These are phyloP conservation scores for Astrothelium subdiscretum DNA, from an alignment of 495 filamentous ascomycete species.

Conservation along the genomic window DNA sequence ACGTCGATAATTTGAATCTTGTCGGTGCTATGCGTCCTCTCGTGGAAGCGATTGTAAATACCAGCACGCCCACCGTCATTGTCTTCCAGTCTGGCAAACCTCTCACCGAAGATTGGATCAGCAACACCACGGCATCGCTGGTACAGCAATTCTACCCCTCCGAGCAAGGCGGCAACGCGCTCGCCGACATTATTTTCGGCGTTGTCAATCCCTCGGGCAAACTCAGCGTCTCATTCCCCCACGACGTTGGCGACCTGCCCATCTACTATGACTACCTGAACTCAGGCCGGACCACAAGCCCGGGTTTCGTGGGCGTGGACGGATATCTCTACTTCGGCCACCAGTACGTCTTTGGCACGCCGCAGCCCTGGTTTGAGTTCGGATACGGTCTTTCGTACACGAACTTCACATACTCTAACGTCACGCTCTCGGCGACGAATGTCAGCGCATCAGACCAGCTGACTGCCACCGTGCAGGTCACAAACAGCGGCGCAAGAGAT, in stretches of 20 bases:
- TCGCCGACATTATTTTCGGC: slow-evolving; percentile 24
- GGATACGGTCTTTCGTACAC: slow-evolving; percentile 64
- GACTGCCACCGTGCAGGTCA: slow-evolving; percentile 44
- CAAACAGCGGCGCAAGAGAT: slow-evolving; percentile 51
- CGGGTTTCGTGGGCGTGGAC: slow-evolving; percentile 38
- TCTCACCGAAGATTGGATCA: slow-evolving; percentile 57
- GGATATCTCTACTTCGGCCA: slow-evolving; percentile 53
- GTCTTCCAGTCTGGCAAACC: slow-evolving; percentile 61
- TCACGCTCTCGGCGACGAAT: slow-evolving; percentile 38
- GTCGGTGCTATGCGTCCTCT: slow-evolving; percentile 60
- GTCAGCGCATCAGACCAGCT: slow-evolving; percentile 36
- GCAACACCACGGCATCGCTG: slow-evolving; percentile 44
- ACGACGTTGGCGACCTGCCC: slow-evolving; percentile 51
- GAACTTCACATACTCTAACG: slow-evolving; percentile 55
- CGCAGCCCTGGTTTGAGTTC: slow-evolving; percentile 35
- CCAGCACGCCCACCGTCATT: slow-evolving; percentile 55
- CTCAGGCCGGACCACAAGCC: slow-evolving; percentile 43
- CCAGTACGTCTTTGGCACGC: slow-evolving; percentile 41
- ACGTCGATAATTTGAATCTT: slow-evolving; percentile 47
- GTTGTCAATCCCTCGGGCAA: slow-evolving; percentile 22
- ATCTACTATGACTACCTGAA: slow-evolving; percentile 63
- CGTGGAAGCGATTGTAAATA: slow-evolving; percentile 49
- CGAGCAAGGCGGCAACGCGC: slow-evolving; percentile 37
- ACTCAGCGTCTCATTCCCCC: slow-evolving; percentile 47
- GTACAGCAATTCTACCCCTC: slow-evolving; percentile 64